Conservation (phyloP, 2,329 filamentous ascomycete genomes). For the Sporothrix curviconia region DNA sequence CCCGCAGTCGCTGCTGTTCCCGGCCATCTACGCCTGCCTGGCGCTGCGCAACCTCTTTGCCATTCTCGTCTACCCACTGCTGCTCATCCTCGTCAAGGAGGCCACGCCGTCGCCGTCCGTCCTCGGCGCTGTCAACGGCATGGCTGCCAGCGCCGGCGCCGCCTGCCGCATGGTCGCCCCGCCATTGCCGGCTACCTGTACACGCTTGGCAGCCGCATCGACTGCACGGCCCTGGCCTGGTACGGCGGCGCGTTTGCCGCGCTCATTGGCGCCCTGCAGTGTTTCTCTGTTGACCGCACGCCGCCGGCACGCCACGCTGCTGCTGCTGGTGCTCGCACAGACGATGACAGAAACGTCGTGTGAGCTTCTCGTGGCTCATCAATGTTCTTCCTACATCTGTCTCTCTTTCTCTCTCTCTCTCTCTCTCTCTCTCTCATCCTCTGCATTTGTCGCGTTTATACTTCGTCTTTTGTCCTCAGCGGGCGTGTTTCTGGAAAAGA, state of each 20-base stretch:
- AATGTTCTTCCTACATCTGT: no score
- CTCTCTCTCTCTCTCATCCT: background rate
- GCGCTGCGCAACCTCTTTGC: conserved; percentile 53
- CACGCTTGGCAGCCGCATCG: conserved; percentile 49
- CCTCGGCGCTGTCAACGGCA: conserved; percentile 58
- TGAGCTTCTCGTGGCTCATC: no score
- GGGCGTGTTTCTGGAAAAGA: background rate
- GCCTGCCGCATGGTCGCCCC: conserved; percentile 63
- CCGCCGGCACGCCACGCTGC: background rate
- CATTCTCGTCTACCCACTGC: conserved; percentile 59
- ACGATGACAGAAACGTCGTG: no score
- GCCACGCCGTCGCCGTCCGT: conserved; percentile 50
- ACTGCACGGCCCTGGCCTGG: conserved; percentile 58
- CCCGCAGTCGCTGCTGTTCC: conserved; percentile 43
- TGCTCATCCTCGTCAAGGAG: conserved; percentile 63
- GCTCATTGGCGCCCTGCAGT: conserved; percentile 51
- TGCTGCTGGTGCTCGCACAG: background rate
- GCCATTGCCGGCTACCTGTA: conserved; percentile 57
- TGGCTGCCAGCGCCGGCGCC: conserved; percentile 59
- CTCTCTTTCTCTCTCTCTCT: no score
- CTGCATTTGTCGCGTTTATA: background rate
- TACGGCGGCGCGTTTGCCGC: conserved; percentile 55
- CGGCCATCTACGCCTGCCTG: conserved; percentile 53
- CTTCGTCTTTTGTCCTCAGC: background rate
- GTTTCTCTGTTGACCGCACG: conserved; percentile 44